Percentiles rank a stretch among this genome's conserved stretches.
Evolutionary conservation across 768 basidiomycete species (phyloP).

Genomic region (Cyclocybe aegerita): DNA sequence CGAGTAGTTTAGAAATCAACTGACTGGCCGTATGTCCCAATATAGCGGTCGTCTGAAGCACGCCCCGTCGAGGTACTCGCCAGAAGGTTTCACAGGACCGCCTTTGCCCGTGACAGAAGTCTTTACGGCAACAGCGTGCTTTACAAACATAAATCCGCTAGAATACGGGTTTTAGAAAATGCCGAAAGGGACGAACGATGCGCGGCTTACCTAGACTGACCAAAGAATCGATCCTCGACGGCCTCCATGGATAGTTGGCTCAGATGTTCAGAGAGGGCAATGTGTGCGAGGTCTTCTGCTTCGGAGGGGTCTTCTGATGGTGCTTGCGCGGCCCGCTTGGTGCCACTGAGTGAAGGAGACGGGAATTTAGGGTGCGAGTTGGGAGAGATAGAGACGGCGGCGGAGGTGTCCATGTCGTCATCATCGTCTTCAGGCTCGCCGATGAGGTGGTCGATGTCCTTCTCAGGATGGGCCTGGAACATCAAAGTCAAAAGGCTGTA

Average conservation of each 20-base stretch:
- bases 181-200: not conserved
- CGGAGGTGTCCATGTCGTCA: conserved; percentile 1
- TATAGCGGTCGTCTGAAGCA: conserved; percentile 24
- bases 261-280: conserved; percentile 31
- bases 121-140: conserved; percentile 42
- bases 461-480: conserved; percentile 19
- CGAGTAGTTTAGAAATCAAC: conserved; percentile 2
- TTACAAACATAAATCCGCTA: conserved; percentile 42
- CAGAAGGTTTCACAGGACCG: conserved; percentile 27
- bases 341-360: conserved; percentile 10
- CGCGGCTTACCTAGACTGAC: conserved; percentile 31
- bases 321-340: not conserved
- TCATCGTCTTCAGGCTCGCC: not conserved
- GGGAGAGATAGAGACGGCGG: not conserved
- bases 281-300: conserved; percentile 31
- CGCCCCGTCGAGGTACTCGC: conserved; percentile 10
- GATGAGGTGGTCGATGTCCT: conserved; percentile 17
- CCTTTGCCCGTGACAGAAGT: conserved; percentile 1
- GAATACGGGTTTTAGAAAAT: not conserved
- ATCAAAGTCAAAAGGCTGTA: not conserved
- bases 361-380: conserved; percentile 14
- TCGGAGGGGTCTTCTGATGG: conserved; percentile 18
- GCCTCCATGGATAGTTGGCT: conserved; percentile 26
- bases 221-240: conserved; percentile 39
- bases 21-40: conserved; percentile 30